Conservation (phyloP, 441 rosid species). For the Theobroma grandiflorum region DNA sequence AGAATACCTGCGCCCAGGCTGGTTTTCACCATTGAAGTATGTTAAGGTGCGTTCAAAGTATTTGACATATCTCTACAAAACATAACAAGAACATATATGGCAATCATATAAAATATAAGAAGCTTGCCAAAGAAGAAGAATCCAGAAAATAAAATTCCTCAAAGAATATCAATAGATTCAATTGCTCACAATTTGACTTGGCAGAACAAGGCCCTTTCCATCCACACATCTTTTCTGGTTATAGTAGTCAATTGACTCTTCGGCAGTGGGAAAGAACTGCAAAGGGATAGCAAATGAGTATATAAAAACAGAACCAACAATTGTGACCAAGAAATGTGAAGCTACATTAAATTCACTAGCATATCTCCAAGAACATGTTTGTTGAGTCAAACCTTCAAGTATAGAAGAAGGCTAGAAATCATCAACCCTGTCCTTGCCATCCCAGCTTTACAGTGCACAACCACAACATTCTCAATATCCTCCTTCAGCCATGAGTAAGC, state of each 20-base stretch:
- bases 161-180: slow-evolving; percentile 13
- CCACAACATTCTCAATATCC: slow-evolving; percentile 98
- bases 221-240: slow-evolving; percentile 98
- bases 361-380: slow-evolving; percentile 3
- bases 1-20: slow-evolving; percentile 83
- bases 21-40: slow-evolving; percentile 90
- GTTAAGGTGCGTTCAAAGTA: slow-evolving; percentile 85
- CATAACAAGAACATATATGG: slow-evolving; percentile 30
- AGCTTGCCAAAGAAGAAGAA: slow-evolving; percentile 8
- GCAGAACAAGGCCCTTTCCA: slow-evolving; percentile 95
- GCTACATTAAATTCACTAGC: background rate
- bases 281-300: slow-evolving; percentile 21
- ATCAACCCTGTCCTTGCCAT: slow-evolving; percentile 99
- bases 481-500: slow-evolving; percentile 97
- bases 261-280: slow-evolving; percentile 98
- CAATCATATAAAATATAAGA: slow-evolving; percentile 25
- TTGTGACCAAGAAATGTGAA: background rate
- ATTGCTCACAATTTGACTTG: slow-evolving; percentile 94
- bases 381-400: slow-evolving; percentile 64
- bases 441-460: slow-evolving; percentile 99
- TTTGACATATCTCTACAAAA: slow-evolving; percentile 89
- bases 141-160: slow-evolving; percentile 15
- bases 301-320: slow-evolving; percentile 25
- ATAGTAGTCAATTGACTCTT: slow-evolving; percentile 95
- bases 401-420: slow-evolving; percentile 96